These are phyloP conservation scores for Aspergillus novofumigatus DNA, from an alignment of 2,329 filamentous ascomycete species.

Conservation along the genomic window DNA sequence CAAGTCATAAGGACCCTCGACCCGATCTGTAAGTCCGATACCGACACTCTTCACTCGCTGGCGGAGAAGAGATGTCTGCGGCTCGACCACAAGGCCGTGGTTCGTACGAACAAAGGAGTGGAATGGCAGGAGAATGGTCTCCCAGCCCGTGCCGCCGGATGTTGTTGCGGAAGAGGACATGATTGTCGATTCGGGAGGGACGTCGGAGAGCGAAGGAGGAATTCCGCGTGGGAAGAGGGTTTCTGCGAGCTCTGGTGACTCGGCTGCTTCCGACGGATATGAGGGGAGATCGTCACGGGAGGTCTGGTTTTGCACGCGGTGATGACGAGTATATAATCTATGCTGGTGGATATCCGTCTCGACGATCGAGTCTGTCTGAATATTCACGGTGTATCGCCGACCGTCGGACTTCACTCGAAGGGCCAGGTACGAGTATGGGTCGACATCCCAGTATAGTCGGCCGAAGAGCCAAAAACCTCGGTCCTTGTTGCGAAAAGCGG, in stretches of 20 bases:
- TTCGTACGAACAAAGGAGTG: conserved; percentile 94
- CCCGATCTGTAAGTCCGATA: conserved; percentile 81
- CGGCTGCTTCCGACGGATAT: conserved; percentile 14
- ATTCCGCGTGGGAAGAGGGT: conserved; percentile 24
- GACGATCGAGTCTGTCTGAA: conserved; percentile 91
- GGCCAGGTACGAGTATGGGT: conserved; percentile 82
- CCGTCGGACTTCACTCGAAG: conserved; percentile 87
- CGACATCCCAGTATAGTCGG: conserved; percentile 79
- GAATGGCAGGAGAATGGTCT: conserved; percentile 88
- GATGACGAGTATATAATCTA: conserved; percentile 59
- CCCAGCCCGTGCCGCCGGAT: conserved; percentile 79
- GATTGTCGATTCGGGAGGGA: conserved; percentile 33
- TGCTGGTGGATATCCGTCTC: conserved; percentile 97
- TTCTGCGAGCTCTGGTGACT: conserved; percentile 20
- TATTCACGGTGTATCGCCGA: conserved; percentile 86
- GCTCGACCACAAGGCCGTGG: conserved; percentile 85
- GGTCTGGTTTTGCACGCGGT: conserved; percentile 26
- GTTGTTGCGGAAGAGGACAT: conserved; percentile 40
- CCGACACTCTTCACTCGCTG: conserved; percentile 83
- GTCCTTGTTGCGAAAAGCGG: conserved; percentile 82
- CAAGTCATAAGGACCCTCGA: conserved; percentile 84
- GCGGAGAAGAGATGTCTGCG: conserved; percentile 82
- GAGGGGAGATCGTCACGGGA: conserved; percentile 13
- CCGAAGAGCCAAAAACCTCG: conserved; percentile 78
- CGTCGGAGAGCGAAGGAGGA: conserved; percentile 36